Base-by-base conservation (phyloP, 495 filamentous ascomycete species). In the Podospora bellae-mahoneyi region DNA sequence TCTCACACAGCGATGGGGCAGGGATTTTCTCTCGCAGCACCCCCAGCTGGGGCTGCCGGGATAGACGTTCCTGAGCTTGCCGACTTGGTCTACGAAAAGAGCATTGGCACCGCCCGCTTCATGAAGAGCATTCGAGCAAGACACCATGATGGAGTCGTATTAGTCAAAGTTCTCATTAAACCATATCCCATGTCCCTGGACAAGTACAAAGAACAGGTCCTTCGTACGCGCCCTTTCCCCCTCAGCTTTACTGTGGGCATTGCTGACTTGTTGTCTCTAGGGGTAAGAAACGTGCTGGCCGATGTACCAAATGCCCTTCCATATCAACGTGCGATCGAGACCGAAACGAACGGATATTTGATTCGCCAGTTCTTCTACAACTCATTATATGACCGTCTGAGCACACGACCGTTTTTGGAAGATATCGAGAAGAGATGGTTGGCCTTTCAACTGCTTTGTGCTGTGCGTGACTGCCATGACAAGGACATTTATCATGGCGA, bases 341-440 rank as follows among this genome's bases (percentile, higher is more conserved):
- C 96, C 4, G 86, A 90, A 64, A 93, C 87, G 7, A 92, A 92
- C 74, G 96, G 93, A 60, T 97, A 94, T 77, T 87, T 99, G 61
- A 91, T 97, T n/a, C 90, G 96, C 62, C 96, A 98, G 76, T 98
- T 91, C 78, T 87, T 97, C 69, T 92, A 97, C 78, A 97, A 91
- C 84, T 97, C 93, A 39, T 85, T 99, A 18, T 99, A 99, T 82
- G 96, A 99, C 81, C 90, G 95, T 32, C 89, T 98, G 72, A 93
- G 94, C 75, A 98, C 94, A 10, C 88, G 96, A n/a, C 96, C 96
- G 5, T 98, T 98, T 75, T 84, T 97, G 16, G 96, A 98, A 78
- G 90, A 95, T 70, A 93, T 98, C 74, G 96, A 99, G 78, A 99
- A 97, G 84, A 97, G 93, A 79, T 99, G 96, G 95, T 86, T 99